phyloP scores from a whole-genome alignment of 2,329 filamentous ascomycete genomes.

The Emergomyces orientalis region DNA sequence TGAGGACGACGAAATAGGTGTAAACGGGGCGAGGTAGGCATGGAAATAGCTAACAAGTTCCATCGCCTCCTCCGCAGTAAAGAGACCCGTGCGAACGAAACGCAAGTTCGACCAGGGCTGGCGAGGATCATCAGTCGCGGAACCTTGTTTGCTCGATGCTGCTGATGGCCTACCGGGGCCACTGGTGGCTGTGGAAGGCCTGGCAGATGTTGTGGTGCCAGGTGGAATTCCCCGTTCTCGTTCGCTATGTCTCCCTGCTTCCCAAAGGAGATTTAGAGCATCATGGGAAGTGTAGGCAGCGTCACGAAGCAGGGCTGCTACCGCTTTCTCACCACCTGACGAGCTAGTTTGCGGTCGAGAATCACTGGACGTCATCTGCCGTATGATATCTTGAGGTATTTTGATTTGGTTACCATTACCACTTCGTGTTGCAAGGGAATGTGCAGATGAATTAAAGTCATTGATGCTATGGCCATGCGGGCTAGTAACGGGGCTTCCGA shows the following conservation, averaged over 20 bases:
- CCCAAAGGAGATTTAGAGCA: conserved; percentile 16
- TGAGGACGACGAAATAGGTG: conserved; percentile 77
- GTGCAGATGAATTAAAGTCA: not conserved
- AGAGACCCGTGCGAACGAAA: conserved; percentile 84
- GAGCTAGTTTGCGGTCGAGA: not conserved
- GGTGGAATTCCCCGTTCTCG: conserved; percentile 8
- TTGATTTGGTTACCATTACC: not conserved
- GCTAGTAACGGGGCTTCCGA: not conserved
- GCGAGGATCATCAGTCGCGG: conserved; percentile 38
- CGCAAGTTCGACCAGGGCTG: conserved; percentile 73
- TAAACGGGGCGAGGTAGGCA: conserved; percentile 71
- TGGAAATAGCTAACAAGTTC: conserved; percentile 89
- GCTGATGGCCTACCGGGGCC: conserved; percentile 8
- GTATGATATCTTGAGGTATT: not conserved
- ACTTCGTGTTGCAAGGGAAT: not conserved
- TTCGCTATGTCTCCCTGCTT: conserved; percentile 18
- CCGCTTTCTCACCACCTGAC: conserved; percentile 14
- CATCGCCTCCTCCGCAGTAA: conserved; percentile 77
- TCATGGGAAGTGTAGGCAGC: conserved; percentile 18
- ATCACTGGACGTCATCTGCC: not conserved
- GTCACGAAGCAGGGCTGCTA: conserved; percentile 16
- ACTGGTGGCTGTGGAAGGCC: not conserved
- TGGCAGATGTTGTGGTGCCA: not conserved
- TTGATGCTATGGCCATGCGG: not conserved
- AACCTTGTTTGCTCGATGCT: conserved; percentile 11